These are phyloP conservation scores for Monosporascus ibericus DNA, from an alignment of 2,329 filamentous ascomycete genomes.

Conservation along the genomic window DNA sequence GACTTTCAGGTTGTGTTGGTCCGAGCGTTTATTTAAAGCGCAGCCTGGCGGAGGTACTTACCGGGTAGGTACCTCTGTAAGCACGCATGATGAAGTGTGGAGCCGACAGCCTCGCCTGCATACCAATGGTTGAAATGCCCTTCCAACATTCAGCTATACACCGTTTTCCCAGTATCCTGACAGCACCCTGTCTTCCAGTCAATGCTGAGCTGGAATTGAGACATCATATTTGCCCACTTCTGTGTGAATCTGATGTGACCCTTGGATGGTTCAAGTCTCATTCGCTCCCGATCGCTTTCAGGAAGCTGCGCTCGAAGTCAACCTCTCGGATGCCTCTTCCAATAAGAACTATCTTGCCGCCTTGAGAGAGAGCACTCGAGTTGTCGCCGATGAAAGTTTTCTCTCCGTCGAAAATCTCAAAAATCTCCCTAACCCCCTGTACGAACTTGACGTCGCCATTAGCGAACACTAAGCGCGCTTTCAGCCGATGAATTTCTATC, in stretches of 20 bases:
- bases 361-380: slow-evolving; percentile 16
- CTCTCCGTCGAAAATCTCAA: slow-evolving; percentile 72
- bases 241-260: not conserved
- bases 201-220: too few species aligned
- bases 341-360: slow-evolving; percentile 60
- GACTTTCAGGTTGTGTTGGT: not conserved
- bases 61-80: not conserved
- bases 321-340: slow-evolving; percentile 48
- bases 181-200: too few species aligned
- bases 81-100: not conserved
- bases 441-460: slow-evolving; percentile 68
- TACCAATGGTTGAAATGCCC: not conserved
- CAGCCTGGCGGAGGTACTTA: not conserved
- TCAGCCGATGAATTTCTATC: slow-evolving; percentile 84
- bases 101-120: not conserved
- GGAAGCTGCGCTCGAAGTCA: slow-evolving; percentile 42
- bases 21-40: not conserved
- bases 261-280: not conserved
- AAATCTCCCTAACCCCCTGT: slow-evolving; percentile 88
- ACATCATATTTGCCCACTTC: too few species aligned
- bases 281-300: slow-evolving; percentile 8
- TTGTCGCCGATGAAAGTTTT: slow-evolving; percentile 14
- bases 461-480: slow-evolving; percentile 65
- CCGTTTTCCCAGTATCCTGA: too few species aligned
- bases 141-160: too few species aligned